A percentile compares a stretch with the other conserved stretches of the same genome.
These are phyloP conservation scores for Amaranthus tricolor DNA, from an alignment of 179 eudicot genomes.

Conservation along the genomic window DNA sequence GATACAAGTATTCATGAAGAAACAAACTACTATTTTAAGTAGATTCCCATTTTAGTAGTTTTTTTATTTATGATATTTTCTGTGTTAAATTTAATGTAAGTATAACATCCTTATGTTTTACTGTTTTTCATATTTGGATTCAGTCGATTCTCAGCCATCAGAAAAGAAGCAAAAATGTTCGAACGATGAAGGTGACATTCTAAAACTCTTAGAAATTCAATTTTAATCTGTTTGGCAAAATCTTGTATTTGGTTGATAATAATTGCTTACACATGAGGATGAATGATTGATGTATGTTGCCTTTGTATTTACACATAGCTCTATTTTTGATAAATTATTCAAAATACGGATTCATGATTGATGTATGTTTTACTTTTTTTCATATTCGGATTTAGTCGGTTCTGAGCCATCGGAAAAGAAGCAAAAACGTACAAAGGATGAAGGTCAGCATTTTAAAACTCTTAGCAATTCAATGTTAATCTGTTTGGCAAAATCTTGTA, in stretches of 20 bases:
- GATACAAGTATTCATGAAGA: too few species aligned
- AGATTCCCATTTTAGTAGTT: too few species aligned
- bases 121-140: slow-evolving; percentile 33
- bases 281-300: not conserved
- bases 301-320: slow-evolving; percentile 8
- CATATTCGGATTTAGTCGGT: too few species aligned
- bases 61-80: not conserved
- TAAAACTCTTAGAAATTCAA: not conserved
- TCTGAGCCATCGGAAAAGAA: slow-evolving; percentile 31
- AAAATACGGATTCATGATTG: slow-evolving; percentile 43
- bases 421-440: slow-evolving; percentile 49
- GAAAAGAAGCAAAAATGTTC: slow-evolving; percentile 57
- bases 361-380: too few species aligned
- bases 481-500: not conserved
- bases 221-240: not conserved
- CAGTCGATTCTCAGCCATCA: slow-evolving; percentile 39
- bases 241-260: not conserved
- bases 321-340: slow-evolving; percentile 1
- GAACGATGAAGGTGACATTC: slow-evolving; percentile 50
- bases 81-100: not conserved
- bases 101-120: not conserved
- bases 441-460: slow-evolving; percentile 40
- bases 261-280: not conserved
- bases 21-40: too few species aligned
- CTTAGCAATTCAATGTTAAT: too few species aligned